These are phyloP conservation scores for Solanum piurae DNA, from an alignment of 257 asterid species.

Conservation along the genomic window DNA sequence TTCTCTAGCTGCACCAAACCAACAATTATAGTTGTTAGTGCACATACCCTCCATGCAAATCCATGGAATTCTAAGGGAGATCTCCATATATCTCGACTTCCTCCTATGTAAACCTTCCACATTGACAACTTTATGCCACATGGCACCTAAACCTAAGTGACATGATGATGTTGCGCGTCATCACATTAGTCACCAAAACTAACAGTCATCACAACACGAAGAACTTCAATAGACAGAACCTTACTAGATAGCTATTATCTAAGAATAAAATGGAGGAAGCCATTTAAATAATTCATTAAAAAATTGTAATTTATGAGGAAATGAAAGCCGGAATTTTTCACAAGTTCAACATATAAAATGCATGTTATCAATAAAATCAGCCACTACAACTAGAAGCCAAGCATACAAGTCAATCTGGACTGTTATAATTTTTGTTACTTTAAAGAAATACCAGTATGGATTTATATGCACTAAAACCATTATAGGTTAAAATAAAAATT, in stretches of 20 bases:
- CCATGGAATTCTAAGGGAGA: not conserved
- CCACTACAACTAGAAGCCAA: not conserved
- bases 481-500: not conserved
- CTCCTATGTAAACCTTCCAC: not conserved
- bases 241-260: not conserved
- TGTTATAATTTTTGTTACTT: not conserved
- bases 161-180: not conserved
- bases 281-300: not conserved
- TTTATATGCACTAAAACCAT: not conserved
- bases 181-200: not conserved
- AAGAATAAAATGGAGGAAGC: not conserved
- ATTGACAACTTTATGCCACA: not conserved
- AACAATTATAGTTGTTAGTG: conserved; percentile 12
- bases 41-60: not conserved
- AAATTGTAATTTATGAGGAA: not conserved
- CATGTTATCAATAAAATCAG: not conserved
- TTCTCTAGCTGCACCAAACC: conserved; percentile 77
- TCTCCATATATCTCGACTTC: not conserved
- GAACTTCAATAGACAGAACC: not conserved
- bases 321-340: not conserved
- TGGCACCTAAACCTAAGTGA: not conserved
- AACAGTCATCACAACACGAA: not conserved
- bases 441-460: not conserved
- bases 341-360: not conserved
- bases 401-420: not conserved